Evolutionary conservation across 2,329 filamentous ascomycete species (phyloP), one percentile per base, ranked within the genome.

Genomic region (Pestalotiopsis sp.): DNA sequence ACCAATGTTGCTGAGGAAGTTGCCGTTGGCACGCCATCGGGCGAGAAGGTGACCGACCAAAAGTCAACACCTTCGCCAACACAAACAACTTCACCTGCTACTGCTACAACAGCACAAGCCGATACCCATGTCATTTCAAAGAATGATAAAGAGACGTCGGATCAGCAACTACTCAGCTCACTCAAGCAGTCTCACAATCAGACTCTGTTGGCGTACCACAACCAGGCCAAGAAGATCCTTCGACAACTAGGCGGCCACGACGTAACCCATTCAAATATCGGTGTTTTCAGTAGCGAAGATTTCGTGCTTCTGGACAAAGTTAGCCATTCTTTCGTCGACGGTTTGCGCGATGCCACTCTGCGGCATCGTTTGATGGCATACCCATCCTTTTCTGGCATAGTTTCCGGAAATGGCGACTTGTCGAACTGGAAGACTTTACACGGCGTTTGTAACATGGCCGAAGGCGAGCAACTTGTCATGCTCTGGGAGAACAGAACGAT

Each of bases 401-500:
- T 90, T 6, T 75, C 78, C 5, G 81, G 82, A 38, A 76, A 75
- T 14, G 70, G 75, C 0, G 73, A 75, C 2, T 65, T 71, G 2
- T 72, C 77, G 5, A 77, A 77, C 64, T 77, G 80, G 68, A 84
- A 86, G 52, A 87, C 87, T 3, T 82, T 91, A 0, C 77, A 81
- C n/a, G 86, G 87, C 0, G 82, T 88, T 2, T 84, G 81, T 69
- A 83, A 80, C 14, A 86, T 90, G 71, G 77, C 84, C 1, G 88
- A 91, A 72, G 88, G 88, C 7, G 88, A 91, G 73, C 79, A 80
- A 23, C 75, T 89, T 25, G 79, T 85, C 1, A 81, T 85, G 74
- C 73, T 80, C 2, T 88, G 82, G 82, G 82, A 85, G 23, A 75
- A 63, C 57, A 77, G 75, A 14, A 71, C 67, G 4, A 70, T 83